Percentiles rank a stretch among this genome's conserved stretches.
Conservation (phyloP, 352 stramenopile genomes). For the Aphanomyces cochlioides region DNA sequence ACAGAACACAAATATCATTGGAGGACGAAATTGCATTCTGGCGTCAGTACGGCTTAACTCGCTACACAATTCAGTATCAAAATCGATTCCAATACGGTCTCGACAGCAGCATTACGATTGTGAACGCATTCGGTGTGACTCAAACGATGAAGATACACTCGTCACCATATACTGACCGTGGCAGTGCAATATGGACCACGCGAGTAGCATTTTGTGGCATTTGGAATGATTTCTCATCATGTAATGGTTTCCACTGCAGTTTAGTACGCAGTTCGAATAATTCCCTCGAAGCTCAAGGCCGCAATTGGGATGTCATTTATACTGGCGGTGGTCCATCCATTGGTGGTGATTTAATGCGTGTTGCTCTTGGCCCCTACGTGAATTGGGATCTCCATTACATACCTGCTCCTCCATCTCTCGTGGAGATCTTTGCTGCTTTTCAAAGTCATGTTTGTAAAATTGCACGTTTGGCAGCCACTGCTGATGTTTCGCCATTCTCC, state of each 20-base stretch:
- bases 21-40: conserved; percentile 18
- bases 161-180: conserved; percentile 2
- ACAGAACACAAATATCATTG: neutral
- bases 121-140: conserved; percentile 13
- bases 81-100: conserved; percentile 24
- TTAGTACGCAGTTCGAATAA: neutral
- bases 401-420: neutral
- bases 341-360: neutral
- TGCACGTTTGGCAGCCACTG: neutral
- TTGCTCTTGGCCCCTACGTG: neutral
- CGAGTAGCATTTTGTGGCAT: conserved; percentile 1
- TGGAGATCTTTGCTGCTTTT: neutral
- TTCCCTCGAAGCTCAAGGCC: neutral
- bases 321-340: neutral
- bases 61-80: conserved; percentile 19
- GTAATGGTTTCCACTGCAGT: neutral
- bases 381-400: neutral
- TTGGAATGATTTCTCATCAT: conserved; percentile 7
- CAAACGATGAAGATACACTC: conserved; percentile 10
- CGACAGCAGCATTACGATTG: conserved; percentile 2
- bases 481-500: neutral
- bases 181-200: conserved; percentile 1
- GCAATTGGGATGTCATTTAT: conserved; percentile 16
- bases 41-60: neutral
- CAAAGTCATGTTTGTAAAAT: neutral